Evolutionary conservation across 768 basidiomycete genomes (phyloP).

Genomic region (Pleurotus sapidus): DNA sequence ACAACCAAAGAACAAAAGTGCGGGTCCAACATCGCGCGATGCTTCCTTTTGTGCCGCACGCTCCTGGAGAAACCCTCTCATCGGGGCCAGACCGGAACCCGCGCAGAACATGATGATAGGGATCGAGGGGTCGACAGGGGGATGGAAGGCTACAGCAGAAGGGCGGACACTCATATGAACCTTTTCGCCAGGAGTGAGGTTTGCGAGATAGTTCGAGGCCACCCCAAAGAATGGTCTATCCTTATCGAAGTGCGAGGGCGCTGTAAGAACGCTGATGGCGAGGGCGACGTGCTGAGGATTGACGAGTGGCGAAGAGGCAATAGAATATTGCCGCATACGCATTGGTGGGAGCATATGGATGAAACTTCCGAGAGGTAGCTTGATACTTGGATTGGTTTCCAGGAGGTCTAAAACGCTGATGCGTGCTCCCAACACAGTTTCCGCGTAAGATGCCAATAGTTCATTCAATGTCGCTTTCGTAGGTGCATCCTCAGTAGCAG

Average conservation of each 20-base stretch:
- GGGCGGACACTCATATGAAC: slow-evolving; percentile 41
- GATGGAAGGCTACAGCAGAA: slow-evolving; percentile 39
- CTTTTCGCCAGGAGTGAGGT: slow-evolving; percentile 33
- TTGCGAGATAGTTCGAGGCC: slow-evolving; percentile 42
- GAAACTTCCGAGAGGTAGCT: slow-evolving; percentile 33
- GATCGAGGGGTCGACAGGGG: slow-evolving; percentile 19
- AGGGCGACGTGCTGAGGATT: slow-evolving; percentile 39
- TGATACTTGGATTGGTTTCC: slow-evolving; percentile 31
- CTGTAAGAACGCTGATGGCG: slow-evolving; percentile 41
- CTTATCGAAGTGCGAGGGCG: slow-evolving; percentile 30
- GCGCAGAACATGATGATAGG: slow-evolving; percentile 36
- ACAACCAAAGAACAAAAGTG: slow-evolving; percentile 48
- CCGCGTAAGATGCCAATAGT: slow-evolving; percentile 27
- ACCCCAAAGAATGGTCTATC: slow-evolving; percentile 39
- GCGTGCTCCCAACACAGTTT: slow-evolving; percentile 29
- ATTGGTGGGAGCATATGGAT: slow-evolving; percentile 42
- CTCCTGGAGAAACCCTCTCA: slow-evolving; percentile 52
- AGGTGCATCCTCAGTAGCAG: slow-evolving; percentile 18
- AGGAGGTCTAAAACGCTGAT: slow-evolving; percentile 41
- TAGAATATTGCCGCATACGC: slow-evolving; percentile 49
- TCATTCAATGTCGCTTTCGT: slow-evolving; percentile 26
- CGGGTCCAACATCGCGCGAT: slow-evolving; percentile 36
- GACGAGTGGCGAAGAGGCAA: slow-evolving; percentile 46
- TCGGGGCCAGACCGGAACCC: slow-evolving; percentile 46
- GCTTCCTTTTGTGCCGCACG: slow-evolving; percentile 41